phyloP scores from a whole-genome alignment of 805 yeast species.

The Monosporozyma servazzii region DNA sequence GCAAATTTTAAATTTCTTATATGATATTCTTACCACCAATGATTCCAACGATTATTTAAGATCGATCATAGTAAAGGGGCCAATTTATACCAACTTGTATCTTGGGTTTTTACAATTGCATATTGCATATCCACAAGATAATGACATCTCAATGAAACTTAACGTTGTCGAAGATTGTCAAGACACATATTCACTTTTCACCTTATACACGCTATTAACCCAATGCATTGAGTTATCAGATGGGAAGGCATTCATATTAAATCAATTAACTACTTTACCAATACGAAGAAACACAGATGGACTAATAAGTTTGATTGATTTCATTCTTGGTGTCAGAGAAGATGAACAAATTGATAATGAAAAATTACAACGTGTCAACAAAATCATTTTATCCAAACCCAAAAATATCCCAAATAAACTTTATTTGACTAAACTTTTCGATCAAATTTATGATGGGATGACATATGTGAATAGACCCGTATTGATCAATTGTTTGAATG shows the following conservation, averaged over 20 bases:
- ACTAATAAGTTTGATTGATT: constrained; percentile 63
- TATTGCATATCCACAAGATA: constrained; percentile 22
- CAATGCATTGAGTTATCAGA: constrained; percentile 39
- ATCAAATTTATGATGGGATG: constrained; percentile 53
- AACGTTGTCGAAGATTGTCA: constrained; percentile 34
- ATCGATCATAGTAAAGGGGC: constrained; percentile 47
- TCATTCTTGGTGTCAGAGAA: constrained; percentile 68
- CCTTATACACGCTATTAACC: constrained; percentile 49
- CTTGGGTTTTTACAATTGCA: constrained; percentile 35
- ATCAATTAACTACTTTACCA: constrained; percentile 46
- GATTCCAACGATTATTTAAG: constrained; percentile 18
- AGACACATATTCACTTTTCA: constrained; percentile 61
- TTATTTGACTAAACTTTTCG: constrained; percentile 52
- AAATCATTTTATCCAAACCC: constrained; percentile 58
- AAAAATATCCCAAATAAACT: constrained; percentile 33
- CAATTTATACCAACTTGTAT: constrained; percentile 55
- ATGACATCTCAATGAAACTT: constrained; percentile 16
- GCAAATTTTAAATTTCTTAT: constrained; percentile 15
- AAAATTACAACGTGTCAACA: constrained; percentile 58
- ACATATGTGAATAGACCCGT: constrained; percentile 53
- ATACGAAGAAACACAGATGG: constrained; percentile 56
- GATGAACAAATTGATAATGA: constrained; percentile 52
- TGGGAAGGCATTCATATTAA: constrained; percentile 40
- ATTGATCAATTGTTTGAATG: constrained; percentile 46
- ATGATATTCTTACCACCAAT: constrained; percentile 11